Base-by-base conservation (phyloP, 2,329 filamentous ascomycete species). In the Talaromyces rugulosus region DNA sequence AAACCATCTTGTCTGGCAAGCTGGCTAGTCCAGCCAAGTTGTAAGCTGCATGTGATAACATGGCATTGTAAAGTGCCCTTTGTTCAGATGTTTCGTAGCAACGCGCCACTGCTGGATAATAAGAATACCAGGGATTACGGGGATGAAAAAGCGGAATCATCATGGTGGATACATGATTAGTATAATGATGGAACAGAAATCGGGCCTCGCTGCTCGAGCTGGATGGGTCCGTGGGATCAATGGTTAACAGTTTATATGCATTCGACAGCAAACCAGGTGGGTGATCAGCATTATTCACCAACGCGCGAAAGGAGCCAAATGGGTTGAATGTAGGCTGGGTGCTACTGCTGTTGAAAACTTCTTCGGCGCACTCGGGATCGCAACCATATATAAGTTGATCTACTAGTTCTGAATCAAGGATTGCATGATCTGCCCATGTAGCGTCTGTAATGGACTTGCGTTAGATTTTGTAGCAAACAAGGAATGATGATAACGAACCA, bases 81-180 rank as follows among this genome's bases (percentile, higher is more conserved):
- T 61, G 42, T 5, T 60, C 58, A 8, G 56, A 28, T 11, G 44
- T 50, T 2, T 56, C 40, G 23, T 62, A 52, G 8, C 62, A 53
- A 34, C 66, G 31, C 2, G 66, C 64, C n/a, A 62, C 51, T 14
- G 65, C 60, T 27, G 66, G 66, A 44, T 67, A 67, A 30, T 62
- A 63, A 27, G 55, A 61, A 52, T 63, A 65, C 66, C 66, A 67
- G 1, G 66, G 66, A 28, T 67, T 67, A 18, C 59, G 51, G 3
- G 65, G 58, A 65, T 67, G 66, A 18, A 64, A 64, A 56, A 67
- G 64, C 16, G 66, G 66, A 63, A 67, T 66, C 66, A 67, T 67
- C 40, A 64, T 61, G 28, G 59, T 53, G 14, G 63, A 63, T 6
- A 67, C 66, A 36, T 66, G 61, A 27, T 59, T 44, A 27, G 65